Evolutionary conservation across 2,329 filamentous ascomycete genomes (phyloP).

Genomic region (Diaporthe destruens): DNA sequence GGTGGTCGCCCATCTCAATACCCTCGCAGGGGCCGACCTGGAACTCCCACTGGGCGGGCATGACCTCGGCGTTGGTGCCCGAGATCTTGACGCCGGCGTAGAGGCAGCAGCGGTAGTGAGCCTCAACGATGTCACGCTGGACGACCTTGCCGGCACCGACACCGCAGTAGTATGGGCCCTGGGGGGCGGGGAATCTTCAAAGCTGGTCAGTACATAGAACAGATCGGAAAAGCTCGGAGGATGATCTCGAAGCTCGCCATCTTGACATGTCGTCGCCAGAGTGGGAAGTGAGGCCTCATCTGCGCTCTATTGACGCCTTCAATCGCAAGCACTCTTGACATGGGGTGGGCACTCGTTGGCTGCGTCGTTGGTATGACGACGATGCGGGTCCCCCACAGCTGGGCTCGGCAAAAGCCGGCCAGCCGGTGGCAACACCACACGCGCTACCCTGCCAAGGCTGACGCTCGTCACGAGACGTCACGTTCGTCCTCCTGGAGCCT

Average conservation of each 20-base stretch:
- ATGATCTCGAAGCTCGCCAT: conserved; percentile 4
- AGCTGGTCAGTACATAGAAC: neutral
- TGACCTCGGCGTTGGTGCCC: conserved; percentile 98
- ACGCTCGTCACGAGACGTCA: neutral
- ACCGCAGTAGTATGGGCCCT: conserved; percentile 98
- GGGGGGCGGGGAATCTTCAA: conserved; percentile 87
- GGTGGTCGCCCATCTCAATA: conserved; percentile 88
- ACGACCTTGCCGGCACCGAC: conserved; percentile 96
- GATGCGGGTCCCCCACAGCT: conserved; percentile 10
- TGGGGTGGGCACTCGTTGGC: neutral
- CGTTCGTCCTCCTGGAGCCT: neutral
- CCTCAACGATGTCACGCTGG: conserved; percentile 97
- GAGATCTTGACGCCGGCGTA: conserved; percentile 94
- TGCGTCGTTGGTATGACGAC: neutral
- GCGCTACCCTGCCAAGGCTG: conserved; percentile 4
- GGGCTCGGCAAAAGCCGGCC: conserved; percentile 3
- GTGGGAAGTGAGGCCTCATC: neutral
- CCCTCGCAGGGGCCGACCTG: conserved; percentile 92
- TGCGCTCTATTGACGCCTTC: neutral
- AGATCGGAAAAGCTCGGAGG: too few species aligned
- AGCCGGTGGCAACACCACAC: conserved; percentile 11
- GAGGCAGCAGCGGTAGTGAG: conserved; percentile 78
- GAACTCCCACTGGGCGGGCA: conserved; percentile 98
- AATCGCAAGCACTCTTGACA: conserved; percentile 11
- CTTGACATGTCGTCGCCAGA: neutral